Conservation (phyloP, 2,329 filamentous ascomycete genomes). For the Trichoderma sp. region DNA sequence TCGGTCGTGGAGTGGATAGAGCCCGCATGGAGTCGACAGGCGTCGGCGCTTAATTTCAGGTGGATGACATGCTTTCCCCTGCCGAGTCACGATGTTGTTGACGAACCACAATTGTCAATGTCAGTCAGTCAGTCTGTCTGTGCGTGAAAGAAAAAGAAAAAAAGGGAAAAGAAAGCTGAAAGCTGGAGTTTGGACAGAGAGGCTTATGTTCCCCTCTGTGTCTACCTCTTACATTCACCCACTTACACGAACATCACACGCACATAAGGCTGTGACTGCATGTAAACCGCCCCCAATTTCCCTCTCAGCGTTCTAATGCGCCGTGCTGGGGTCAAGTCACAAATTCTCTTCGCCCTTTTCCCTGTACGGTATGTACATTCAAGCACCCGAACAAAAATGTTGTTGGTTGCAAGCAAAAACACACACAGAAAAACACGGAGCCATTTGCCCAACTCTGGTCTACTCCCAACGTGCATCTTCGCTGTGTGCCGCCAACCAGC, state of each 20-base stretch:
- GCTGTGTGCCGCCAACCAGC: not conserved
- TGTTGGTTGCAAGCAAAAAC: not conserved
- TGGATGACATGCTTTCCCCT: conserved; percentile 44
- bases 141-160: not conserved
- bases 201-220: not conserved
- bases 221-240: not conserved
- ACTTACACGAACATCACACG: not conserved
- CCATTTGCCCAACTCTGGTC: not conserved
- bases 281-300: not conserved
- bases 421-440: not conserved
- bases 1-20: conserved; percentile 31
- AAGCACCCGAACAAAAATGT: not conserved
- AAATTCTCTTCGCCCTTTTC: not conserved
- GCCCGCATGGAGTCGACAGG: conserved; percentile 54
- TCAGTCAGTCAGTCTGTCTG: not conserved
- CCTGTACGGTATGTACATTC: not conserved
- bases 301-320: not conserved
- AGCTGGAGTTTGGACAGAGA: too few species aligned
- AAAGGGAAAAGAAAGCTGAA: not conserved
- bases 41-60: conserved; percentile 57
- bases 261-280: not conserved
- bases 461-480: not conserved
- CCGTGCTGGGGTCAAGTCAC: not conserved
- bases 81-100: conserved; percentile 39
- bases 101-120: not conserved